Base-by-base conservation (phyloP, 306 rosid species). In the Dalbergia cochinchinensis region DNA sequence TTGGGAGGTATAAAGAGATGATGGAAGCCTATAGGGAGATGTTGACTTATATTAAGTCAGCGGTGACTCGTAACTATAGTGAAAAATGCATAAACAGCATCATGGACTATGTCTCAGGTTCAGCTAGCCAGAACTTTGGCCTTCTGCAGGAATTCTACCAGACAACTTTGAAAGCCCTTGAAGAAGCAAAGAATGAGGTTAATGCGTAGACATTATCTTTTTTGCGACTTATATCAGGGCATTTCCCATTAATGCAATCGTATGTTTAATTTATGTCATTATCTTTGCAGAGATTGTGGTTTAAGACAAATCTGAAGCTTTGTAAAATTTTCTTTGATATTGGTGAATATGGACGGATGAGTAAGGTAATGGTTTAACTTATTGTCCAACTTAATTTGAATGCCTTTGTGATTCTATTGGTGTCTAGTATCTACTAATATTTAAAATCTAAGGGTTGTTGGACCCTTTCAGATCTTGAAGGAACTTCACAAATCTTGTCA, bases 171-270 rank as follows among this genome's bases (percentile, higher is more conserved):
- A 88, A 89, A 78, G 96, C 97, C 59, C 98, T 95, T 82, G 99
- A 95, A 89, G 99, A 95, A 86, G 99, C 99, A 76, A 95, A 91
- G 84, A 95, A 95, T 59, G 99, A 92, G 97, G 99, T 95, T 39
- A 57, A 83, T 67, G 51, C 77, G 66, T 66, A 45, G 73, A 54
- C 18, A 18, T 51, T 51, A 48, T 86, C 66, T 81, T 50, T 41
- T 62, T 42, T 19, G 68, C 48, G 5, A 68, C 34, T 34, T 72
- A 22, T 41, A 55, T 54, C 72, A 53, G 14, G 12, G 8, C 48
- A 73, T 79, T 35, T 71, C 55, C 42, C 58, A 18, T 66, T 54
- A 51, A 39, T 69, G 79, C 41, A 65, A 73, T 78, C 45, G 50
- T 47, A 51, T 67, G 39, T 67, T 83, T 66, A 60, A 54, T 41